A percentile compares a stretch with the other conserved stretches of the same genome.
Evolutionary conservation across 2,329 filamentous ascomycete genomes (phyloP).

Genomic region (Scopulariopsis brevicaulis): DNA sequence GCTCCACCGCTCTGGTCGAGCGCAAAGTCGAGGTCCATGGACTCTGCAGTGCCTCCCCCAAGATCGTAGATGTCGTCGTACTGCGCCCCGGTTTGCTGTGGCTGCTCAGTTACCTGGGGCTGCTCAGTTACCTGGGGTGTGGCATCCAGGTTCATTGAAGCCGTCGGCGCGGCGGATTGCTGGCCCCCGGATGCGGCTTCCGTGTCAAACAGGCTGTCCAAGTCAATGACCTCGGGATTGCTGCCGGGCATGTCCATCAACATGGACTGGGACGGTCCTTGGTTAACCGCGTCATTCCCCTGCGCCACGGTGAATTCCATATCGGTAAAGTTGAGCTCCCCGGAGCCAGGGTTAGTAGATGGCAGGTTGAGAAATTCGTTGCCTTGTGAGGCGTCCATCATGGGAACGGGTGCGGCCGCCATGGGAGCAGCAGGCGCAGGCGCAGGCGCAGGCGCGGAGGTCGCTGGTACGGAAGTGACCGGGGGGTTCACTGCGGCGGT

Average conservation of each 20-base stretch:
- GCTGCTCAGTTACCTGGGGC: background rate
- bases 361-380: constrained; percentile 1
- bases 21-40: constrained; percentile 5
- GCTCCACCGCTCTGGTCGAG: background rate
- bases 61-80: constrained; percentile 3
- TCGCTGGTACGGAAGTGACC: constrained; percentile 9
- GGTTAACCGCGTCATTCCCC: constrained; percentile 16
- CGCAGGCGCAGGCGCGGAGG: constrained; percentile 10
- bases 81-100: background rate
- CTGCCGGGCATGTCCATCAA: background rate
- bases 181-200: background rate
- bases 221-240: background rate
- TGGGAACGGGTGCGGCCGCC: background rate
- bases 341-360: constrained; percentile 10
- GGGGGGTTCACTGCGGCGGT: constrained; percentile 9
- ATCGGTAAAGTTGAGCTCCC: constrained; percentile 40
- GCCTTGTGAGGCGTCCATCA: constrained; percentile 1
- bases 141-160: background rate
- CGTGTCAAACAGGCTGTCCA: constrained; percentile 2
- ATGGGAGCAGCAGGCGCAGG: background rate
- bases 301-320: constrained; percentile 45
- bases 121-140: background rate
- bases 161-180: background rate
- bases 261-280: constrained; percentile 16
- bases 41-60: background rate